Evolutionary conservation across 345 rosid species (phyloP).

Genomic region (Hypericum perforatum): DNA sequence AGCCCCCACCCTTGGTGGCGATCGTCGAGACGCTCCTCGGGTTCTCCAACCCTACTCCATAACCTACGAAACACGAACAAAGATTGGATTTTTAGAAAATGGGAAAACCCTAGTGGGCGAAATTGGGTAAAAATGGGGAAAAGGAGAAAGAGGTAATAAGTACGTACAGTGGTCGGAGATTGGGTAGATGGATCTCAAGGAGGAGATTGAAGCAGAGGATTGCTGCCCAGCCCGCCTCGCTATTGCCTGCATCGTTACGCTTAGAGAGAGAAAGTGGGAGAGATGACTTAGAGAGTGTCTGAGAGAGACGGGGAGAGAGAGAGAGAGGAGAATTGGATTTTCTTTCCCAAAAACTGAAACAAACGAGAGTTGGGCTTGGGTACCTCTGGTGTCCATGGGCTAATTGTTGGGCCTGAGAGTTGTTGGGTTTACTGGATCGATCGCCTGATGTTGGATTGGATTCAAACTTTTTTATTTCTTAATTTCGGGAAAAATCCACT

Average conservation of each 20-base stretch:
- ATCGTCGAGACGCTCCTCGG: slow-evolving; percentile 57
- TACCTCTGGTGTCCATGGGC: no score
- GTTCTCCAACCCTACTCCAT: slow-evolving; percentile 49
- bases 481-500: no score
- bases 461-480: no score
- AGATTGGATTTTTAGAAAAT: background rate
- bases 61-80: slow-evolving; percentile 28
- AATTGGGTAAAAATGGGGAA: background rate
- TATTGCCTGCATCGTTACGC: slow-evolving; percentile 55
- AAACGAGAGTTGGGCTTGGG: no score
- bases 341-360: no score
- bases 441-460: no score
- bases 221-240: slow-evolving; percentile 55
- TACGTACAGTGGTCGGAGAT: slow-evolving; percentile 43
- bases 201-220: slow-evolving; percentile 34
- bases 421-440: no score
- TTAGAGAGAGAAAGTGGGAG: slow-evolving; percentile 12
- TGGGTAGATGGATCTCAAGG: slow-evolving; percentile 44
- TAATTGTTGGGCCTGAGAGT: no score
- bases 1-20: slow-evolving; percentile 54
- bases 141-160: background rate
- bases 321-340: background rate
- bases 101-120: slow-evolving; percentile 3
- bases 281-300: background rate
- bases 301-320: background rate